Conservation (phyloP, 2,329 filamentous ascomycete genomes). For the Phyllosticta paracitricarpa region DNA sequence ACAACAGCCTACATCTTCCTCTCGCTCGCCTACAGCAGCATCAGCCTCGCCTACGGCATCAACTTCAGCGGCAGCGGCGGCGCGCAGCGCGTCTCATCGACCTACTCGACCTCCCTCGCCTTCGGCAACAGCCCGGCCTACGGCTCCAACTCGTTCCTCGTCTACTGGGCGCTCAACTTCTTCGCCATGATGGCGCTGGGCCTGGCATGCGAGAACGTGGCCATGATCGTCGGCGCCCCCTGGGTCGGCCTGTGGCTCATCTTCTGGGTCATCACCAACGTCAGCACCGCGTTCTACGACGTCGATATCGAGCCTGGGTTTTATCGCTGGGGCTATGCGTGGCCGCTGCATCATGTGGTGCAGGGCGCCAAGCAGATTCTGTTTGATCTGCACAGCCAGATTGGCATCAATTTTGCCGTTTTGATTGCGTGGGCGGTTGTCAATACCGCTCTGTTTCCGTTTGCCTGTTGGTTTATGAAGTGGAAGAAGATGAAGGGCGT, state of each 20-base stretch:
- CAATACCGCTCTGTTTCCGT: constrained; percentile 44
- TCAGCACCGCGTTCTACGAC: constrained; percentile 49
- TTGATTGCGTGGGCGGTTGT: constrained; percentile 49
- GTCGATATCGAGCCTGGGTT: constrained; percentile 50
- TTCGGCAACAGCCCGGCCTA: constrained; percentile 43
- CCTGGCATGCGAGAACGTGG: constrained; percentile 54
- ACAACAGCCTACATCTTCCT: constrained; percentile 51
- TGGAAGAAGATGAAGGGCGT: constrained; percentile 23
- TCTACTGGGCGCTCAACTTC: constrained; percentile 56
- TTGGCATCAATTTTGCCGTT: constrained; percentile 52
- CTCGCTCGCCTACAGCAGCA: constrained; percentile 53
- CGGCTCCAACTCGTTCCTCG: constrained; percentile 47
- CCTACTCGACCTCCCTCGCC: constrained; percentile 25
- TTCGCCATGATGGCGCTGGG: constrained; percentile 54
- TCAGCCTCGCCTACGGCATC: constrained; percentile 53
- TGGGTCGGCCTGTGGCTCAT: constrained; percentile 56
- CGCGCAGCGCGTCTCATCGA: constrained; percentile 37
- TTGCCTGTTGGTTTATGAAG: constrained; percentile 35
- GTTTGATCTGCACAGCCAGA: constrained; percentile 48
- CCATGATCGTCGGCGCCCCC: constrained; percentile 51
- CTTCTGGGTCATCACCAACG: constrained; percentile 59
- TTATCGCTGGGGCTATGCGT: constrained; percentile 53
- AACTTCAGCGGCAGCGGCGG: constrained; percentile 37
- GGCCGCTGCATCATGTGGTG: constrained; percentile 54
- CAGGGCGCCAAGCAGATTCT: constrained; percentile 50